Conservation (phyloP, 441 rosid genomes). For the Populus hybrid region DNA sequence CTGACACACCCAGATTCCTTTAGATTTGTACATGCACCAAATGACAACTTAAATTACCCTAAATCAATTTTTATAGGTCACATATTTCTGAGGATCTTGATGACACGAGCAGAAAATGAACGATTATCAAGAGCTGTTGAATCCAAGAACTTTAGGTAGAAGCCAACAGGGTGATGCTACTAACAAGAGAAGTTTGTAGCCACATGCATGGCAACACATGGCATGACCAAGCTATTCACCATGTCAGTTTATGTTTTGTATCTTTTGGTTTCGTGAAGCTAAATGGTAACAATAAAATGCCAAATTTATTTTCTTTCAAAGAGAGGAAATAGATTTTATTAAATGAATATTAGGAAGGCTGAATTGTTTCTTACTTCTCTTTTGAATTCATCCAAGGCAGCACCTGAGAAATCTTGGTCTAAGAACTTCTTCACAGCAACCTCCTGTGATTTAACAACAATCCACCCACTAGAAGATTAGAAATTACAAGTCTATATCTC, state of each 20-base stretch:
- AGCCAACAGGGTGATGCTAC: neutral
- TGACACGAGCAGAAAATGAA: neutral
- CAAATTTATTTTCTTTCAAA: neutral
- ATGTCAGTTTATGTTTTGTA: neutral
- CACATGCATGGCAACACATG: neutral
- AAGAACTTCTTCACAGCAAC: constrained; percentile 99
- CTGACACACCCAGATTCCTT: neutral
- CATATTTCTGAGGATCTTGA: neutral
- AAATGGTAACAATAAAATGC: neutral
- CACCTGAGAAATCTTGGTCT: constrained; percentile 99
- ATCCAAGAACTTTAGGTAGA: neutral
- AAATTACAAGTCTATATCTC: neutral
- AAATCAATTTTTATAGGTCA: neutral
- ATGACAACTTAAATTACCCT: neutral
- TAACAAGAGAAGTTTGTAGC: neutral
- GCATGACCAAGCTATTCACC: neutral
- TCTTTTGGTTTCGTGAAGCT: neutral
- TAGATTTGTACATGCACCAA: neutral
- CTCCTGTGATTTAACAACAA: constrained; percentile 57
- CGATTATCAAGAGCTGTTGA: neutral
- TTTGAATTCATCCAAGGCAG: constrained; percentile 93
- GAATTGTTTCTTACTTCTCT: constrained; percentile 76
- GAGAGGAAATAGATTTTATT: neutral
- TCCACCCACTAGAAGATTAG: constrained; percentile 18
- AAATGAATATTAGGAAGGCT: constrained; percentile 8